Conservation (phyloP, 495 filamentous ascomycete species). For the Hypoxylon perforatum region DNA sequence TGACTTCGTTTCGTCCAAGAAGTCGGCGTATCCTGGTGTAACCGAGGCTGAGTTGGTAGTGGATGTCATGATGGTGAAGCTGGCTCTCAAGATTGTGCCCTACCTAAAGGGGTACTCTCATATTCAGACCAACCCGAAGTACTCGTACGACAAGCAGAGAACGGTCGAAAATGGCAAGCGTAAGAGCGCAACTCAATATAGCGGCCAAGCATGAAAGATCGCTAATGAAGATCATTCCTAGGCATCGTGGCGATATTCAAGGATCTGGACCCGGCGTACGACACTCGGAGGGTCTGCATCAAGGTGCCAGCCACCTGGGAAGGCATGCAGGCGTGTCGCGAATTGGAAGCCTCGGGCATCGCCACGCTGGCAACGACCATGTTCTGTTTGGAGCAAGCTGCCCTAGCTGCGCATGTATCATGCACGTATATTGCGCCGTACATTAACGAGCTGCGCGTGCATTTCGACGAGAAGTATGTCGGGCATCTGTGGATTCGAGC, state of each 20-base stretch:
- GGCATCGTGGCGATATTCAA: conserved; percentile 63
- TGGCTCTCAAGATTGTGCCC: conserved; percentile 63
- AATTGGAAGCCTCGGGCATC: conserved; percentile 63
- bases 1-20: conserved; percentile 51
- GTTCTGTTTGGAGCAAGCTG: conserved; percentile 68
- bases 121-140: conserved; percentile 70
- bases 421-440: conserved; percentile 72
- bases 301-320: conserved; percentile 74
- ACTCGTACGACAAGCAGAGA: conserved; percentile 63
- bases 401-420: conserved; percentile 64
- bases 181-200: conserved; percentile 44
- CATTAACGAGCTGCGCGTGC: conserved; percentile 72
- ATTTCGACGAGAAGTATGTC: conserved; percentile 65
- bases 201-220: neutral
- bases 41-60: conserved; percentile 63
- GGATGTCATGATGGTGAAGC: conserved; percentile 66
- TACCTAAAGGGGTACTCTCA: conserved; percentile 66
- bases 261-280: conserved; percentile 60
- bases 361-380: conserved; percentile 70
- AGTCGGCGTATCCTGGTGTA: conserved; percentile 52
- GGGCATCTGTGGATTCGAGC: neutral
- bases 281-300: conserved; percentile 65
- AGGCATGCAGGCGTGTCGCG: conserved; percentile 69
- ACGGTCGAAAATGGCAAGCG: conserved; percentile 66
- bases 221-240: conserved; percentile 30